Percentiles rank a stretch among this genome's conserved stretches.
Evolutionary conservation across 495 filamentous ascomycete genomes (phyloP).

Genomic region (Aspergillus hancockii): DNA sequence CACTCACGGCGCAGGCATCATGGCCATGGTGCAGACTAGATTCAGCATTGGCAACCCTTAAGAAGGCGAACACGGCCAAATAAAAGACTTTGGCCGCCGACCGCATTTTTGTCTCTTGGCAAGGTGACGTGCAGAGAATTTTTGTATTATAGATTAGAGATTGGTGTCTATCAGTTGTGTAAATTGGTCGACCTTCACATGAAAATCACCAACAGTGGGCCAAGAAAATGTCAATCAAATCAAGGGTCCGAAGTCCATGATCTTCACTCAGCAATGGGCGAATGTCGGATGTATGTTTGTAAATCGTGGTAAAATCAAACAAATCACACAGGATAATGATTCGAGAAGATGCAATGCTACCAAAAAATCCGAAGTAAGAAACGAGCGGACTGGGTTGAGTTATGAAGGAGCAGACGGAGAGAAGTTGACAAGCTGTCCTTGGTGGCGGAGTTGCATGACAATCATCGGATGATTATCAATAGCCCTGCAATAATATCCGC

Average conservation of each 20-base stretch:
- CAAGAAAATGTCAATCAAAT: conserved; percentile 8
- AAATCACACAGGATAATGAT: conserved; percentile 2
- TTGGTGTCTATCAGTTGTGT: not conserved
- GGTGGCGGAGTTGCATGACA: conserved; percentile 24
- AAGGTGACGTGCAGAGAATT: not conserved
- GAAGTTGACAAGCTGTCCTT: conserved; percentile 41
- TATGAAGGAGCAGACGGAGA: conserved; percentile 15
- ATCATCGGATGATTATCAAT: conserved; percentile 19
- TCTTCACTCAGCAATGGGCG: not conserved
- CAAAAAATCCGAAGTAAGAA: conserved; percentile 9
- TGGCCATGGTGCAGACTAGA: conserved; percentile 9
- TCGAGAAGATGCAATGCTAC: not conserved
- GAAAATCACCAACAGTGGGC: conserved; percentile 15
- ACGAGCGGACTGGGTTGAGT: conserved; percentile 7
- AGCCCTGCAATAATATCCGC: not conserved
- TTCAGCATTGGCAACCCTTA: conserved; percentile 49
- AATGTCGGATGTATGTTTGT: conserved; percentile 2
- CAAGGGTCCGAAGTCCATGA: not conserved
- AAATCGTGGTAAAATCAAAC: not conserved
- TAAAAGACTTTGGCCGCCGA: conserved; percentile 70
- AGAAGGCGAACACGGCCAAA: conserved; percentile 74
- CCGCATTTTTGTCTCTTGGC: conserved; percentile 55
- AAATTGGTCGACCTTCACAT: conserved; percentile 13
- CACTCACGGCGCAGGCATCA: conserved; percentile 69
- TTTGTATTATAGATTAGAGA: not conserved